These are phyloP conservation scores for Glaciozyma martinii DNA, from an alignment of 768 basidiomycete genomes.

Conservation along the genomic window DNA sequence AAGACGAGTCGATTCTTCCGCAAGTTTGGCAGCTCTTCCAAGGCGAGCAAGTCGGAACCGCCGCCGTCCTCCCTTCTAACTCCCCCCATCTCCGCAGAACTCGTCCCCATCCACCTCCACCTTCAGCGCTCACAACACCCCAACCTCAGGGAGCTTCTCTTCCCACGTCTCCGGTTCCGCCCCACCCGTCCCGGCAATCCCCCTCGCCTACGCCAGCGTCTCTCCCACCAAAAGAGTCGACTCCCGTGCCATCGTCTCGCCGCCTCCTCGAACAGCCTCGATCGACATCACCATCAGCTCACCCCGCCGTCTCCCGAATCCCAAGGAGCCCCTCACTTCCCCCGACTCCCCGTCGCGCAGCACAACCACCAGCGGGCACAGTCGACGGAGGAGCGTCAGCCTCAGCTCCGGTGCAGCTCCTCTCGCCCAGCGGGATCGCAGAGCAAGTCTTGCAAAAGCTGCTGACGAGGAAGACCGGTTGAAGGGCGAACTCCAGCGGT, in stretches of 20 bases:
- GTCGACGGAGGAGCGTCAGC: slow-evolving; percentile 3
- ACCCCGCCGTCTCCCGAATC: neutral
- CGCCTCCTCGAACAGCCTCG: neutral
- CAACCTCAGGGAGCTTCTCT: neutral
- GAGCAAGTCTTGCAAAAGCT: neutral
- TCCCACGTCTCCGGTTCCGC: neutral
- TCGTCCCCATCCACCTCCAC: neutral
- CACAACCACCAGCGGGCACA: neutral
- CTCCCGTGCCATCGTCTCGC: neutral
- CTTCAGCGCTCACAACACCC: neutral
- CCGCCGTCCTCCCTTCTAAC: too few species aligned
- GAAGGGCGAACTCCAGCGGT: slow-evolving; percentile 11
- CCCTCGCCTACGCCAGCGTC: neutral
- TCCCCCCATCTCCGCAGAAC: neutral
- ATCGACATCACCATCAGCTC: slow-evolving; percentile 2
- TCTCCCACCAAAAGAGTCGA: too few species aligned
- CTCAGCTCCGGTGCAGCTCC: neutral
- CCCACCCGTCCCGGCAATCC: neutral
- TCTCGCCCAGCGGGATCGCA: neutral
- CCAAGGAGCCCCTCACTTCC: neutral
- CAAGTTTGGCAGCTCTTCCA: slow-evolving; percentile 23
- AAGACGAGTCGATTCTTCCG: slow-evolving; percentile 35
- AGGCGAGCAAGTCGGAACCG: neutral
- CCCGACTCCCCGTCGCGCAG: neutral
- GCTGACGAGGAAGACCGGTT: slow-evolving; percentile 14